A percentile compares a stretch with the other conserved stretches of the same genome.
Evolutionary conservation across 352 stramenopile species (phyloP).

Genomic region (Globisporangium abappressorium): DNA sequence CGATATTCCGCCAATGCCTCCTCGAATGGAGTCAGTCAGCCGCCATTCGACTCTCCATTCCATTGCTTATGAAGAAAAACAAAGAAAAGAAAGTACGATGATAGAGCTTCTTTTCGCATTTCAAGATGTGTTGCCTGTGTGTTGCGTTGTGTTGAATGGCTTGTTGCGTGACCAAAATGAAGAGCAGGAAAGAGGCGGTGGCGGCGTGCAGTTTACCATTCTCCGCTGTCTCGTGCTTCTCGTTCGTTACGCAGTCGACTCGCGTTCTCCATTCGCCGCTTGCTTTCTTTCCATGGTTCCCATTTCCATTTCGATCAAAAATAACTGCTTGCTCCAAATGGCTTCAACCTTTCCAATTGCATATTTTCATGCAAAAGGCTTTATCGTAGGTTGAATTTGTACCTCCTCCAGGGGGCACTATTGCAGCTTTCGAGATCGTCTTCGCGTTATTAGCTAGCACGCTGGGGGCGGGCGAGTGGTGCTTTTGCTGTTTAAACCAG

Average conservation of each 20-base stretch:
- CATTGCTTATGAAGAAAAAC: neutral
- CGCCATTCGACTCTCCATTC: neutral
- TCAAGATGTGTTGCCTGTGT: neutral
- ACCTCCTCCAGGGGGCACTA: neutral
- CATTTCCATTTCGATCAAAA: neutral
- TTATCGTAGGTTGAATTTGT: neutral
- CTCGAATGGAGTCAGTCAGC: neutral
- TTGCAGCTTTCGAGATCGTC: neutral
- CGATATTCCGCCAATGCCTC: neutral
- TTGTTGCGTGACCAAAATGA: neutral
- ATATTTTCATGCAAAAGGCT: neutral
- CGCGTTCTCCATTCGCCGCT: neutral
- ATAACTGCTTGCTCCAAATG: neutral
- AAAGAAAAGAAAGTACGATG: neutral
- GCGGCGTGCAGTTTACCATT: too few relatives aligned
- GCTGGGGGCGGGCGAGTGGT: neutral
- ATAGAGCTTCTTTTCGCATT: neutral
- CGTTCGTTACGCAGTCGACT: neutral
- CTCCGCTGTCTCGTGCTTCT: neutral
- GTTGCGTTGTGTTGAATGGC: neutral
- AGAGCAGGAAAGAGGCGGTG: neutral
- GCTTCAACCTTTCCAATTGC: neutral
- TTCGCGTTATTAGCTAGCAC: slow-evolving; percentile 1
- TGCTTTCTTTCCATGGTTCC: slow-evolving; percentile 1
- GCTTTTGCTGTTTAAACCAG: neutral